phyloP scores from a whole-genome alignment of 1,284 basidiomycete species.

The Naganishia sp. region DNA sequence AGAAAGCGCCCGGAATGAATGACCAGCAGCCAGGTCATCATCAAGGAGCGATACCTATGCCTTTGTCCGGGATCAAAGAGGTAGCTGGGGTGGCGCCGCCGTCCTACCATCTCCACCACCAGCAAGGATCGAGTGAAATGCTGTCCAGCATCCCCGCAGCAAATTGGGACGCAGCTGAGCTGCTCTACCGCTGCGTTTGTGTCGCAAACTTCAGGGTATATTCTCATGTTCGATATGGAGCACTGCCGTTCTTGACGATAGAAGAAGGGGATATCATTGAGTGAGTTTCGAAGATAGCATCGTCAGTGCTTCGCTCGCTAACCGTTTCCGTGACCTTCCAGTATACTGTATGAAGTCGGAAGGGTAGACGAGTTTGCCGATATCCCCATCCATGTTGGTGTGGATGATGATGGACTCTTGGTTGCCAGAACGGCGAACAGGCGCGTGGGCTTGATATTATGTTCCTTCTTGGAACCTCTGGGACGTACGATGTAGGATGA shows the following conservation, averaged over 20 bases:
- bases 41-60: too few relatives aligned
- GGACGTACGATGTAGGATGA: not conserved
- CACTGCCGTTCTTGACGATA: constrained; percentile 47
- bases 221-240: constrained; percentile 40
- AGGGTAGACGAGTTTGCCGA: constrained; percentile 50
- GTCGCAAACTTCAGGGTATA: constrained; percentile 50
- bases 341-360: constrained; percentile 51
- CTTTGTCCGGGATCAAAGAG: not conserved
- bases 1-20: too few relatives aligned
- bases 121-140: not conserved
- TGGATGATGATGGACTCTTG: constrained; percentile 54
- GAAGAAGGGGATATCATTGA: constrained; percentile 48
- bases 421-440: constrained; percentile 47
- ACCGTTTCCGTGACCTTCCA: constrained; percentile 26
- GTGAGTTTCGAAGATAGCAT: constrained; percentile 37
- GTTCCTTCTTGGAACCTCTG: constrained; percentile 52
- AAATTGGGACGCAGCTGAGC: constrained; percentile 43
- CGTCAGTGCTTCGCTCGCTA: not conserved
- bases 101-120: too few relatives aligned
- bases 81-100: too few relatives aligned
- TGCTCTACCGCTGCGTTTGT: constrained; percentile 50
- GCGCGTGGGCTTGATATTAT: constrained; percentile 51
- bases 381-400: constrained; percentile 53
- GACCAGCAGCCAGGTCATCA: too few relatives aligned
- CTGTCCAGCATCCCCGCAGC: constrained; percentile 27